Evolutionary conservation across 2,329 filamentous ascomycete species (phyloP).

Genomic region (Colletotrichum sublineola): DNA sequence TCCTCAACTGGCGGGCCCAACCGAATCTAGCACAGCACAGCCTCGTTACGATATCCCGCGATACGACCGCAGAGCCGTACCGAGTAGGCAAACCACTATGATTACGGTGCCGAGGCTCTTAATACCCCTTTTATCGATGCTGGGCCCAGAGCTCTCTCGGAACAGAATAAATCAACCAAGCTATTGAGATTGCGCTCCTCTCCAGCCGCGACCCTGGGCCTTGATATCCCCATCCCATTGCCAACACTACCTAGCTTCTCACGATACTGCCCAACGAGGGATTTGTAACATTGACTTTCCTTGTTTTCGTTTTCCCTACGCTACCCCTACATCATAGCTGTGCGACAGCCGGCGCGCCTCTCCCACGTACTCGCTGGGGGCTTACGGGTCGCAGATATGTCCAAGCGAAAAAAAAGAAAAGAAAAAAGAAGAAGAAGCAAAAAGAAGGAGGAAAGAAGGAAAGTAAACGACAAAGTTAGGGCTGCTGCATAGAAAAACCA

Average conservation of each 20-base stretch:
- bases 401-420: slow-evolving; percentile 1
- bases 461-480: neutral
- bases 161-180: neutral
- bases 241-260: neutral
- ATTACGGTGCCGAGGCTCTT: slow-evolving; percentile 7
- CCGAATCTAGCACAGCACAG: slow-evolving; percentile 38
- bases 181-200: slow-evolving; percentile 4
- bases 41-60: slow-evolving; percentile 9
- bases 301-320: neutral
- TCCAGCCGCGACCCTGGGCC: neutral
- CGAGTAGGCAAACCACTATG: neutral
- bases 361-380: neutral
- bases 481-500: slow-evolving; percentile 8
- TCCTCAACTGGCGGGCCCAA: slow-evolving; percentile 33
- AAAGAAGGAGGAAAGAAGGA: neutral
- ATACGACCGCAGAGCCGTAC: neutral
- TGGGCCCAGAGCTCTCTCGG: neutral
- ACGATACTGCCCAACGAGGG: slow-evolving; percentile 3
- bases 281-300: neutral
- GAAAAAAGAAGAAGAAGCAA: no score
- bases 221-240: neutral
- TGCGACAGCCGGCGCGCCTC: neutral
- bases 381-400: slow-evolving; percentile 1
- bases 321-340: neutral
- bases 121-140: neutral